Conservation (phyloP, 345 rosid species). For the Hypericum androsaemum region DNA sequence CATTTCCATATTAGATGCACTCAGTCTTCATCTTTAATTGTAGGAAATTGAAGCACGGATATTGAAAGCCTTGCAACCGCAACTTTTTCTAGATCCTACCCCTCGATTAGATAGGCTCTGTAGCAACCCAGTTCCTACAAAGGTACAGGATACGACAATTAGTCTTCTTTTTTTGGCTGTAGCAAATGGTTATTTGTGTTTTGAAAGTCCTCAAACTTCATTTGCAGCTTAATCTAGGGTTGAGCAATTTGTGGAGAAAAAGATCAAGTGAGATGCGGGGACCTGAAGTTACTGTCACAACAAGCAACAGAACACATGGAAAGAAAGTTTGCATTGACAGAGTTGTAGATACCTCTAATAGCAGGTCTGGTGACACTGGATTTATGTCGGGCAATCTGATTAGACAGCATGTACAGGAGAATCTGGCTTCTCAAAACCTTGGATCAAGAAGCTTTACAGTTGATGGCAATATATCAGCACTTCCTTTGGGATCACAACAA, state of each 20-base stretch:
- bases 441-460: constrained; percentile 46
- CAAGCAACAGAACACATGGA: constrained; percentile 54
- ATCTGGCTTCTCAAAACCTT: constrained; percentile 45
- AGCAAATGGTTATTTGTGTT: constrained; percentile 6
- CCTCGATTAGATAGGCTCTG: constrained; percentile 83
- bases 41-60: constrained; percentile 97
- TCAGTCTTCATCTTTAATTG: constrained; percentile 11
- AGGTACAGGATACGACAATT: constrained; percentile 33
- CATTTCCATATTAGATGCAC: constrained; percentile 3
- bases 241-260: constrained; percentile 54
- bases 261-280: constrained; percentile 44
- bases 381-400: constrained; percentile 40
- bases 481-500: constrained; percentile 42
- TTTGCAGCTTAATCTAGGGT: constrained; percentile 63
- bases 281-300: constrained; percentile 49
- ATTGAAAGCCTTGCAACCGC: constrained; percentile 84
- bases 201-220: constrained; percentile 10
- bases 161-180: constrained; percentile 1
- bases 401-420: constrained; percentile 50
- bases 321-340: constrained; percentile 70
- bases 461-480: constrained; percentile 41
- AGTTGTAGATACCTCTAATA: constrained; percentile 56
- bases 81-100: constrained; percentile 77
- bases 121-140: constrained; percentile 33
- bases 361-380: constrained; percentile 38